Base-by-base conservation (phyloP, 2,329 filamentous ascomycete species). In the Plenodomus tracheiphilus region DNA sequence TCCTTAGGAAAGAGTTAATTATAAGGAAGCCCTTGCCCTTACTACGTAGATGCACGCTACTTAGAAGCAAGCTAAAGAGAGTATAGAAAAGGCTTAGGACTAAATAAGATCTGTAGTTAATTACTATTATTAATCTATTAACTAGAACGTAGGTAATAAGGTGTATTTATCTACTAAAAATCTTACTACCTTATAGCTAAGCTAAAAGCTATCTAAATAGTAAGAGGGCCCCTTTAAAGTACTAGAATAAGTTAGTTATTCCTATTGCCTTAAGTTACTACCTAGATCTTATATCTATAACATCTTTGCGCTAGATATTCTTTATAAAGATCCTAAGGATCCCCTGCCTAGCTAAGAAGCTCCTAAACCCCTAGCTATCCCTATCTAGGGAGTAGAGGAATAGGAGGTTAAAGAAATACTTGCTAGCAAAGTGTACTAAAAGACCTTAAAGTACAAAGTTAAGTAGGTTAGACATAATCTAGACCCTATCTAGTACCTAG, bases 331-430 rank as follows among this genome's bases (percentile, higher is more conserved):
- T 41, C 17, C 39, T 32, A 18, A 17, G 10, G 17, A 41, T 41
- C 22, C 22, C 21, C 17, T 41, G 5, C 25, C 17, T 11, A n/a
- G 22, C 3, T 18, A 41, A 41, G 17, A 41, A 18, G 39, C 25
- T 17, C 22, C 10, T 32, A 32, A 41, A 41, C 6, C 39, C 17
- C 15, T 18, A 4, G 15, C 8, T 18, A 41, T 18, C 18, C 17
- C 25, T 28, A 41, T 41, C 16, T 28, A 41, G 17, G 16, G 22
- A 7, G 17, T 41, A 28, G n/a, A 41, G 11, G 17, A 41, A 18
- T 41, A 32, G 17, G n/a, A 41, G 17, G 39, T 41, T 28, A 28
- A 41, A 19, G 17, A 41, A 28, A 41, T 41, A n/a, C 17, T 41
- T 11, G 17, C 39, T 18, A 41, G 39, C 17, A 41, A 41, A 28